phyloP scores from a whole-genome alignment of 768 basidiomycete species.

The Mycena albidolilacea region DNA sequence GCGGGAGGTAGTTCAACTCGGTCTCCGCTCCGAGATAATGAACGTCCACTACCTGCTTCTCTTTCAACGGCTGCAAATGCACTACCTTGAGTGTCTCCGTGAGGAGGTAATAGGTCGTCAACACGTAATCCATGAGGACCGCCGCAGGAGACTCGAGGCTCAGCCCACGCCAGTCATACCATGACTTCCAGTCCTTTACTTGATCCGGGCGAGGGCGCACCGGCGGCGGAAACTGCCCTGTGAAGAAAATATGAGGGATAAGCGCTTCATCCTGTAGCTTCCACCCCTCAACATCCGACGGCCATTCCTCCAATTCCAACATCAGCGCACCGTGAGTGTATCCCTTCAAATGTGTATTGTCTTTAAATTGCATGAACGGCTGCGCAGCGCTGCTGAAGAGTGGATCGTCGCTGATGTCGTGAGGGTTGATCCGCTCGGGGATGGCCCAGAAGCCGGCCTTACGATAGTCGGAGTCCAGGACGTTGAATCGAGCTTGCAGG shows the following conservation, averaged over 20 bases:
- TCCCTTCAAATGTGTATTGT: conserved; percentile 27
- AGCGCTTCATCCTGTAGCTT: conserved; percentile 48
- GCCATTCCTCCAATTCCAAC: conserved; percentile 43
- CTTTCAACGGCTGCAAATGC: conserved; percentile 39
- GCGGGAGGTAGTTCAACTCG: conserved; percentile 58
- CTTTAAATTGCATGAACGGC: background rate
- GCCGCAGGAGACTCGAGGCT: conserved; percentile 56
- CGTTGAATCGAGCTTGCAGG: conserved; percentile 51
- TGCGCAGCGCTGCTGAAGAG: conserved; percentile 1
- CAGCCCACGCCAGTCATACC: conserved; percentile 58
- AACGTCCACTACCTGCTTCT: conserved; percentile 48
- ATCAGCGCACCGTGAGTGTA: conserved; percentile 53
- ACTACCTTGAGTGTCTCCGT: conserved; percentile 51
- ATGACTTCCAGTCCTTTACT: conserved; percentile 57
- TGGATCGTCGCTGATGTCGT: conserved; percentile 37
- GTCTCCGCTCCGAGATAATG: conserved; percentile 58
- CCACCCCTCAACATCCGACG: conserved; percentile 51
- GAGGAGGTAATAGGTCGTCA: conserved; percentile 55
- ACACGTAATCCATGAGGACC: conserved; percentile 54
- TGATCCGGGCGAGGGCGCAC: conserved; percentile 45
- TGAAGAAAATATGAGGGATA: conserved; percentile 50
- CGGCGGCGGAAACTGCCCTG: conserved; percentile 45
- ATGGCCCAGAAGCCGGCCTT: conserved; percentile 56
- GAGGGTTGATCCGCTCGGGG: conserved; percentile 48
- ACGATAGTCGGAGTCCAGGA: conserved; percentile 49